Conservation (phyloP, 2,329 filamentous ascomycete species). For the Fusarium dlaminii region DNA sequence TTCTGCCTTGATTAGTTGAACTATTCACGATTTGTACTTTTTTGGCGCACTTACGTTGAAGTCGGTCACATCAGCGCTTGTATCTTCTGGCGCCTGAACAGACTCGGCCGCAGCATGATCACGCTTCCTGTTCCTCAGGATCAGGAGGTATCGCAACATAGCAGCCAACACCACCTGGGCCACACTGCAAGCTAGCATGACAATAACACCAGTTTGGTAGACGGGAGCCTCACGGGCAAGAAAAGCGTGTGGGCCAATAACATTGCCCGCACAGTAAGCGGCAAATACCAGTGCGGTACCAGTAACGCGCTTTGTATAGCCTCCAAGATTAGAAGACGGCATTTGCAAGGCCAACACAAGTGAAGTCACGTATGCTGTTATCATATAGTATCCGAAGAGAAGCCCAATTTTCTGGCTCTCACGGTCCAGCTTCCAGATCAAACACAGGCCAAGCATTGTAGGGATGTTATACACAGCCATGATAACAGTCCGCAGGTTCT, state of each 20-base stretch:
- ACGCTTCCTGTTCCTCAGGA: neutral
- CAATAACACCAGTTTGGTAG: neutral
- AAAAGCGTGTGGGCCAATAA: neutral
- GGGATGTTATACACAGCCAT: neutral
- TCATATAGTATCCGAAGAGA: neutral
- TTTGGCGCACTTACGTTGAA: neutral
- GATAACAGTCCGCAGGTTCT: neutral
- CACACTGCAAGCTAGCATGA: neutral
- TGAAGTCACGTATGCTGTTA: neutral
- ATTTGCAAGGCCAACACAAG: neutral
- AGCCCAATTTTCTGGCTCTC: neutral
- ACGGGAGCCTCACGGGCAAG: neutral
- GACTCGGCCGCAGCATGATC: neutral
- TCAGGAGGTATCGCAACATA: neutral
- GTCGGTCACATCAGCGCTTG: neutral
- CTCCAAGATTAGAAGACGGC: neutral
- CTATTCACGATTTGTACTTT: rapidly evolving
- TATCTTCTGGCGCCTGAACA: neutral
- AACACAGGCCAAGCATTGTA: neutral
- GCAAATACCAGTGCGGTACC: neutral
- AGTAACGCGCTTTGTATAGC: neutral
- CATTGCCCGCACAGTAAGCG: neutral
- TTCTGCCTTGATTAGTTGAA: neutral
- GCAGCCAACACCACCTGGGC: neutral
- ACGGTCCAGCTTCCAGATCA: neutral